Evolutionary conservation across 75 land plant genomes (phyloP), one percentile per base, ranked within the genome.

Genomic region (Azolla pinnata): DNA sequence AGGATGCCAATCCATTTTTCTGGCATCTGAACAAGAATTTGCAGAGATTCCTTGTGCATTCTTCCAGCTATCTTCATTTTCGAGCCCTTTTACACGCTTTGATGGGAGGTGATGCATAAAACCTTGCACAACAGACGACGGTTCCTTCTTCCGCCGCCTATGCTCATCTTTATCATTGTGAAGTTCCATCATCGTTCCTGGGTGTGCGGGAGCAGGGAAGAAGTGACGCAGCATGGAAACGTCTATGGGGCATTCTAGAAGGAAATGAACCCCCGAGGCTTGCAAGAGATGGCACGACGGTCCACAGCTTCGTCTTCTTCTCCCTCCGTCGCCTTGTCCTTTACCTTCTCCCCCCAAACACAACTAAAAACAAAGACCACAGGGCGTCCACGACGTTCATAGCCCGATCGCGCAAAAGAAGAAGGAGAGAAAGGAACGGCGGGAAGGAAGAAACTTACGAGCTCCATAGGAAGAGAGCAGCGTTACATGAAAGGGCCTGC

Each of bases 161-260:
- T 4, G 49, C 4, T 17, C 49, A 2, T 46, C 21, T 46, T 18
- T 23, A 18, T 18, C 49, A 3, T 4, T 23, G 49, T 38, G 42
- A 7, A 46, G 49, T 23, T 4, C 21, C 49, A 46, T 14, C 4
- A 18, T 18, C n/a, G 21, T 3, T 46, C 25, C 18, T 40, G 33
- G 21, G 20, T 58, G 61, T 21, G 44, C 44, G 34, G 62, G 19
- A 35, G 67, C 60, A 3, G 97, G 97, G 27, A 79, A 54, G 52
- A 91, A 91, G 23, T 76, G 59, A 26, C 66, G 8, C 10, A 85
- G 71, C 1, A 81, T 62, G 14, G 95, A 80, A 29, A 88, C 67
- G 56, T 91, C 97, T 28, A 91, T 31, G 0, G 97, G 97, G 69
- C 86, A 88, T 46, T 91, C 95, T 31, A 91, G 69, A 16, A 88